Base-by-base conservation (phyloP, 2,329 filamentous ascomycete species). In the Penicillium glabrum region DNA sequence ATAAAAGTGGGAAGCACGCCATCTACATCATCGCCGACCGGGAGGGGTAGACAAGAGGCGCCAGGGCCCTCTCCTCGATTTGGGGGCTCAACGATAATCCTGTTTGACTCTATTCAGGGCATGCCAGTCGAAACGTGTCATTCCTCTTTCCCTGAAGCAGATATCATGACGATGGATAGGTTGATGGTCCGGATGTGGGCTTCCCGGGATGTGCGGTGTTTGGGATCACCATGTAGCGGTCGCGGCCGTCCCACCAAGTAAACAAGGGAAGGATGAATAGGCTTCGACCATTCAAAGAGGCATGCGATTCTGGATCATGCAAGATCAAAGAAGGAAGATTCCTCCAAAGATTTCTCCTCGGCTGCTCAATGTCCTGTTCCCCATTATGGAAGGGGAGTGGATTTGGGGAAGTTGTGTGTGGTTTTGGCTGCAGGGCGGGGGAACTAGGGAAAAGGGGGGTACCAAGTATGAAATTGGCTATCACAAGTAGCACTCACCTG, bases 401-500 rank as follows among this genome's bases (percentile, higher is more conserved):
- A 35, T 46, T 55, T 53, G 46, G 49, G 39, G 19, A 14, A 46
- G 37, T 52, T 50, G 45, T 55, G 51, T 61, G 55, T 62, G 63
- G 55, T 46, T 29, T 54, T 59, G 53, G 61, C 41, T 49, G 31
- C 46, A 58, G 49, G 56, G 57, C 61, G 55, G 56, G 53, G 51
- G 46, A 44, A 37, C 35, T 27, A 47, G 45, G 58, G 23, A 41
- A 54, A 51, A 21, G 46, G 54, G 7, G 39, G 16, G 33, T 33
- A 46, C 43, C 16, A 56, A 51, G 56, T 54, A 60, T 27, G 24
- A 59, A 45, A 39, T 39, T 51, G 53, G 45, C n/a, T 41, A 23
- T 21, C 39, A 21, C n/a, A 37, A 56, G 13, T 29, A 11, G 44
- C 37, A 66, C 69, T 70, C 60, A 71, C 69, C 65, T 70, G 60